Base-by-base conservation (phyloP, 2,329 filamentous ascomycete genomes). In the Tolypocladium ophioglossoides region DNA sequence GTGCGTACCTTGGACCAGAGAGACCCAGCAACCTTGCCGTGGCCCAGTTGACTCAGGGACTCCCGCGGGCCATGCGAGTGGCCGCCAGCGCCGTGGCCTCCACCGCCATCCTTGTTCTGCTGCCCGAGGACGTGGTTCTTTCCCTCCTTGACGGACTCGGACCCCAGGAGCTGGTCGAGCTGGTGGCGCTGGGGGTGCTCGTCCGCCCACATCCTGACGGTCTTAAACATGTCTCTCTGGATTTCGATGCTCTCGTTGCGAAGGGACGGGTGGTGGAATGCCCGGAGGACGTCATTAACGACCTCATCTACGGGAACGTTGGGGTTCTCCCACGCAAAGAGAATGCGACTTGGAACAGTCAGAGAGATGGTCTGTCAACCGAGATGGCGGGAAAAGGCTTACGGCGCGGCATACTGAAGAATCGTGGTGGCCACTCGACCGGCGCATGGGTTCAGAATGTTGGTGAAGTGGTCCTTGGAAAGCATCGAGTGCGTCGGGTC, bases 251-350 rank as follows among this genome's bases (percentile, higher is more conserved):
- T 76, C 53, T 87, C 84, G 61, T 94, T 81, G 27, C 92, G 85
- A 34, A 90, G 75, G 8, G 87, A 87, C 1, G 94, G 94, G 66
- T 99, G 94, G 68, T 99, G 94, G 74, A 97, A 95, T 12, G 89
- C 84, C 27, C 82, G 82, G 49, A 91, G 74, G 41, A 95, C 83
- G 61, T 97, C 92, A 58, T 89, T 77, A 58, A 91, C 77, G 0
- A 97, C 86, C 69, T 95, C 87, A 39, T 95, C 82, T 4, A 94
- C 86, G 0, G 89, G 83, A 0, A 96, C 84, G 46, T 86, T 83
- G 3, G 87, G 82, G 66, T 97, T 88, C 59, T 97, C 89, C 90
- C 91, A 97, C 4, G 91, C 92, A 66, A 92, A 95, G 22, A 99
- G 78, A 50, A 97, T 74, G 38, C 92, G 87, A 2, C 80, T 83